phyloP scores from a whole-genome alignment of 163 green algal species.

The Volvox carteri region DNA sequence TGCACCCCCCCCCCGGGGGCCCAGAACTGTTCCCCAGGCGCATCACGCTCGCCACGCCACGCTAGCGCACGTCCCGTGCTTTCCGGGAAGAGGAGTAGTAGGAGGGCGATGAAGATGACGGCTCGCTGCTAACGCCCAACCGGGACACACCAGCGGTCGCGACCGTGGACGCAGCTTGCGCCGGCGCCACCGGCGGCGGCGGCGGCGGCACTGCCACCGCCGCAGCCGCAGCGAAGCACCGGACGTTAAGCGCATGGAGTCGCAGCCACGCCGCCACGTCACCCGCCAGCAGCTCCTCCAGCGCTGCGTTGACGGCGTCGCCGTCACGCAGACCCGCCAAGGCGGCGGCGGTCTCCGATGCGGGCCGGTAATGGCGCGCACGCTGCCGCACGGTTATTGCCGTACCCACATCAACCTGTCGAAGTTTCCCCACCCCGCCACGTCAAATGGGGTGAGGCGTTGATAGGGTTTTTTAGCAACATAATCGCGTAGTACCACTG shows the following conservation, averaged over 20 bases:
- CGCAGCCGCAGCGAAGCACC: slow-evolving; percentile 33
- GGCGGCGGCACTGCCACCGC: background rate
- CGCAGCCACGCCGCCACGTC: background rate
- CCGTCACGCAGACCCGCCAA: background rate
- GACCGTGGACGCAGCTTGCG: too few relatives aligned
- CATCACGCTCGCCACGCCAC: too few relatives aligned
- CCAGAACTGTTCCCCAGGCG: too few relatives aligned
- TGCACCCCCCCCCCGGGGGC: too few relatives aligned
- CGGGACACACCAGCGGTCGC: background rate
- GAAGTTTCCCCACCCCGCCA: too few relatives aligned
- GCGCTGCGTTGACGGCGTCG: background rate
- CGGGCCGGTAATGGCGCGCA: slow-evolving; percentile 6
- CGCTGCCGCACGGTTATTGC: background rate
- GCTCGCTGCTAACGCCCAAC: too few relatives aligned
- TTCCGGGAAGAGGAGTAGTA: too few relatives aligned
- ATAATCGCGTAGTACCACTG: too few relatives aligned
- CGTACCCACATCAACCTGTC: background rate
- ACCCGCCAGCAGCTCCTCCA: slow-evolving; percentile 9
- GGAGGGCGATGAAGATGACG: background rate
- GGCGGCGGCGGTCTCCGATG: background rate
- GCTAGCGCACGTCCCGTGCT: too few relatives aligned
- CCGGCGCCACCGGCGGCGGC: too few relatives aligned
- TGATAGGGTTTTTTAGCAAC: too few relatives aligned
- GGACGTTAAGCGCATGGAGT: slow-evolving; percentile 23
- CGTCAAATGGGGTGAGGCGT: too few relatives aligned